phyloP scores from a whole-genome alignment of 2,329 filamentous ascomycete genomes.

The Aspergillus ibericus region DNA sequence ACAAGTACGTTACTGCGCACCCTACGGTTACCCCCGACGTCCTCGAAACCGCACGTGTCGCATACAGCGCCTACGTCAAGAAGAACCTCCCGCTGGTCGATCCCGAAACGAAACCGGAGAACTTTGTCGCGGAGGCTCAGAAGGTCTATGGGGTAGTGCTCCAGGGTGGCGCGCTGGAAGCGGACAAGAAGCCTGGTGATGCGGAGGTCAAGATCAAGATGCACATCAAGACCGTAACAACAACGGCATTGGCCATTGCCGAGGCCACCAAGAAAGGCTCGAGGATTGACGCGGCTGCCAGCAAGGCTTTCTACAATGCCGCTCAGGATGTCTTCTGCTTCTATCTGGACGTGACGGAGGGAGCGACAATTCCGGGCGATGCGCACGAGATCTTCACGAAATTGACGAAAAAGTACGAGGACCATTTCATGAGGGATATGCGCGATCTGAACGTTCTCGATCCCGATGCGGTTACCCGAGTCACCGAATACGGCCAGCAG shows the following conservation, averaged over 20 bases:
- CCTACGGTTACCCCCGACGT: conserved; percentile 47
- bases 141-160: conserved; percentile 57
- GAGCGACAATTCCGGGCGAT: conserved; percentile 57
- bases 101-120: conserved; percentile 45
- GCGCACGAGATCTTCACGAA: conserved; percentile 80
- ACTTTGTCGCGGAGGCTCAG: conserved; percentile 50
- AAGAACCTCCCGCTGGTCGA: conserved; percentile 64
- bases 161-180: conserved; percentile 55
- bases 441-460: conserved; percentile 77
- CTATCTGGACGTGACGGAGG: conserved; percentile 72
- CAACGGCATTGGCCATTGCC: conserved; percentile 54
- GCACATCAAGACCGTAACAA: conserved; percentile 68
- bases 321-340: conserved; percentile 67
- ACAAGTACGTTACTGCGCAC: conserved; percentile 62
- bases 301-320: conserved; percentile 55
- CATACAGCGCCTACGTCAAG: conserved; percentile 60
- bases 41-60: conserved; percentile 50
- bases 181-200: conserved; percentile 62
- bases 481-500: conserved; percentile 88
- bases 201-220: conserved; percentile 86
- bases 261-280: conserved; percentile 29
- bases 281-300: conserved; percentile 23
- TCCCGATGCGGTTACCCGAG: conserved; percentile 78
- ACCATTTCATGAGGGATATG: conserved; percentile 88
- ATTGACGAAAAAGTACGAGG: conserved; percentile 81